These are phyloP conservation scores for Auriculariales sp. DNA, from an alignment of 768 basidiomycete species.

Conservation along the genomic window DNA sequence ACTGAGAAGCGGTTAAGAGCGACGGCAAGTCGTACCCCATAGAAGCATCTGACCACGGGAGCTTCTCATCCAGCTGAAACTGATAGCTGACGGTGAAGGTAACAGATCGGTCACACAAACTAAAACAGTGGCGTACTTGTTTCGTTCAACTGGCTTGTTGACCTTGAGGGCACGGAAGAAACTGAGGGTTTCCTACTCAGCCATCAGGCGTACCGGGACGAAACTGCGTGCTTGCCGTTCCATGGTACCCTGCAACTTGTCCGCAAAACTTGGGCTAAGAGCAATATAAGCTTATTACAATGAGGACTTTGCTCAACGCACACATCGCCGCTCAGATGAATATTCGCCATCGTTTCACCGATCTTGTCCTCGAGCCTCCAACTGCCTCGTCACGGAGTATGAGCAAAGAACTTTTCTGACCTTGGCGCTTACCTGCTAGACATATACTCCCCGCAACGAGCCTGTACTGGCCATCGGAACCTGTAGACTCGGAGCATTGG, in stretches of 20 bases:
- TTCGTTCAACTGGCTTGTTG: slow-evolving; percentile 55
- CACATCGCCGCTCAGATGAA: slow-evolving; percentile 55
- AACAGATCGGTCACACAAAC: slow-evolving; percentile 4
- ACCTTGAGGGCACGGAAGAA: slow-evolving; percentile 55
- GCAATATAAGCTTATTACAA: slow-evolving; percentile 33
- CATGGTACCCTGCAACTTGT: neutral
- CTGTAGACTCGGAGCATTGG: slow-evolving; percentile 18
- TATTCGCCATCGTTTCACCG: slow-evolving; percentile 55
- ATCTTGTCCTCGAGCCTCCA: slow-evolving; percentile 71
- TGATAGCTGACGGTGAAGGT: neutral
- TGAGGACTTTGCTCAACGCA: slow-evolving; percentile 17
- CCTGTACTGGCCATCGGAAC: slow-evolving; percentile 54
- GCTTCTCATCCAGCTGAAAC: slow-evolving; percentile 3
- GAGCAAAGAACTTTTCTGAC: neutral
- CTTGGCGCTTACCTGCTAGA: slow-evolving; percentile 35
- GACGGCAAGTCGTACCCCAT: neutral
- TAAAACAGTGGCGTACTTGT: slow-evolving; percentile 37
- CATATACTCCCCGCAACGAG: slow-evolving; percentile 62
- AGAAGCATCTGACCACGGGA: neutral
- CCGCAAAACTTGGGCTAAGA: neutral
- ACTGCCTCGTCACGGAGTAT: slow-evolving; percentile 27
- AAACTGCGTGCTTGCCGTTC: neutral
- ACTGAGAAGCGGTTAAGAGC: neutral
- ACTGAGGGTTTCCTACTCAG: slow-evolving; percentile 43
- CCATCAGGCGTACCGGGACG: slow-evolving; percentile 40